Conservation (phyloP, 2,329 filamentous ascomycete genomes). For the Cercospora canescens region DNA sequence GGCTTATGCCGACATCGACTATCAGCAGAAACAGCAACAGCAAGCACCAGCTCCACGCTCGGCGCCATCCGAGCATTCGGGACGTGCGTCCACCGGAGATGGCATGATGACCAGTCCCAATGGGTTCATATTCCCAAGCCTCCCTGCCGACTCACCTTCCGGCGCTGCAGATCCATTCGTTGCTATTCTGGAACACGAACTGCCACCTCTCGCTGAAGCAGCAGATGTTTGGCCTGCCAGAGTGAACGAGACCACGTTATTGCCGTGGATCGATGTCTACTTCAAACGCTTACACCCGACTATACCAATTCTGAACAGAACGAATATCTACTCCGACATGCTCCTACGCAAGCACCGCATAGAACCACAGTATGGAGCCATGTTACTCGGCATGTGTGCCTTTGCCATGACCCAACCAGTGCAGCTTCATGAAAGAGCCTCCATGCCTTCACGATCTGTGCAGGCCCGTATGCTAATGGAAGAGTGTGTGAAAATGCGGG, state of each 20-base stretch:
- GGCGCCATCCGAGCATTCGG: slow-evolving; percentile 7
- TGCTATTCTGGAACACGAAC: slow-evolving; percentile 33
- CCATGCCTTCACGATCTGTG: slow-evolving; percentile 30
- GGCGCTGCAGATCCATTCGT: slow-evolving; percentile 34
- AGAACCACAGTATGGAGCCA: slow-evolving; percentile 46
- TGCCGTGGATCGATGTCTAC: slow-evolving; percentile 43
- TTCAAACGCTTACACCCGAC: slow-evolving; percentile 48
- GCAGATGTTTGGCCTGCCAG: slow-evolving; percentile 40
- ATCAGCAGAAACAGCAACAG: slow-evolving; percentile 3
- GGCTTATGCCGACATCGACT: neutral
- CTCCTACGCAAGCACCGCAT: slow-evolving; percentile 44
- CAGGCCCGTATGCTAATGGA: slow-evolving; percentile 46
- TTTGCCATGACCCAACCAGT: slow-evolving; percentile 48
- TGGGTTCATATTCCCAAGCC: slow-evolving; percentile 40
- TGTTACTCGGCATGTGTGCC: slow-evolving; percentile 45
- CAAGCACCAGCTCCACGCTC: slow-evolving; percentile 1
- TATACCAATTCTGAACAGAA: slow-evolving; percentile 43
- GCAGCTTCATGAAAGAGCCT: slow-evolving; percentile 42
- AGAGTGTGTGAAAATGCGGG: slow-evolving; percentile 46
- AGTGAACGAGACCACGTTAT: slow-evolving; percentile 43
- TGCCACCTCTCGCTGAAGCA: slow-evolving; percentile 29
- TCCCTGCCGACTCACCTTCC: slow-evolving; percentile 36
- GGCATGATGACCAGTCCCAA: slow-evolving; percentile 27
- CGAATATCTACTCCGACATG: slow-evolving; percentile 44
- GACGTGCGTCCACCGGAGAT: slow-evolving; percentile 26